Conservation (phyloP, 2,329 filamentous ascomycete species). For the Eurotiales sp. region DNA sequence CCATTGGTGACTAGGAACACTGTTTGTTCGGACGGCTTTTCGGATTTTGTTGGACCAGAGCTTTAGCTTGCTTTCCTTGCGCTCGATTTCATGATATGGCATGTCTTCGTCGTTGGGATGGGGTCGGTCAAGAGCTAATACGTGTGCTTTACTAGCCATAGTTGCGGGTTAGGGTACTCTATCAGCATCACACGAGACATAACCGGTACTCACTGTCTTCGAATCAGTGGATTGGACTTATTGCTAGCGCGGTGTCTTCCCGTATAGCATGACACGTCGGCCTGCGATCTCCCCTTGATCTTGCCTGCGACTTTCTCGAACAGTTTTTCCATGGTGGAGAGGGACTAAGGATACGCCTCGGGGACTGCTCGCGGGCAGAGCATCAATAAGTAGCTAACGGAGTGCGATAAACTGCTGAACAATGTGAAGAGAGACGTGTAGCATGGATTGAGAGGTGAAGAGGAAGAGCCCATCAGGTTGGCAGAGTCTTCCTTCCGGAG, state of each 20-base stretch:
- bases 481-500: no score
- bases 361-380: not conserved
- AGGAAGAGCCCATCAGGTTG: no score
- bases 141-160: no score
- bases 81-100: not conserved
- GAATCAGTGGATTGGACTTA: not conserved
- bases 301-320: slow-evolving; percentile 1
- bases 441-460: not conserved
- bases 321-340: slow-evolving; percentile 5
- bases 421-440: not conserved
- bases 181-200: no score
- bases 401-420: not conserved
- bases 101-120: not conserved
- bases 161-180: no score
- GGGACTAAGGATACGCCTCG: slow-evolving; percentile 1
- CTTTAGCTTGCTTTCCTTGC: not conserved
- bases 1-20: not conserved
- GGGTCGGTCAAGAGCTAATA: no score
- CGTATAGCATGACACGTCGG: not conserved
- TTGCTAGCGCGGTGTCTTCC: not conserved
- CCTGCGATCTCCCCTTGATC: not conserved
- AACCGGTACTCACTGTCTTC: not conserved
- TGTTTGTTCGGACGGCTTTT: not conserved
- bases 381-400: not conserved
- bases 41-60: slow-evolving; percentile 1